Base-by-base conservation (phyloP, 2,329 filamentous ascomycete species). In the Apiospora pterosperma region DNA sequence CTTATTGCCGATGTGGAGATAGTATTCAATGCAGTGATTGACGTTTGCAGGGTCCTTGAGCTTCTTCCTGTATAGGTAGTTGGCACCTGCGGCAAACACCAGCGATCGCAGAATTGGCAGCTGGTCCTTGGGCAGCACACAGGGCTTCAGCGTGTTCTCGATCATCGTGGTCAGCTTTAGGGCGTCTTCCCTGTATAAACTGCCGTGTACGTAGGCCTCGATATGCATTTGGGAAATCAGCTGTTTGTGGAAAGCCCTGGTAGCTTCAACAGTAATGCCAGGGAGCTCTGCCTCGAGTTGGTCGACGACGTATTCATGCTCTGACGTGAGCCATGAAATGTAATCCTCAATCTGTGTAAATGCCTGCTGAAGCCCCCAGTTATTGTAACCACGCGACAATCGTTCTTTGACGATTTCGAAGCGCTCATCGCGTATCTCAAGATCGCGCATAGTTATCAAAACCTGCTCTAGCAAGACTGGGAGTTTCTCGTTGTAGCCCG, bases 401-500 rank as follows among this genome's bases (percentile, higher is more conserved):
- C 92, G 88, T 76, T 99, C 96, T 76, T 97, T 96, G 77, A 97
- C 88, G 70, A 98, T 93, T 60, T 91, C 87, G 74, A 98, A 99
- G 2, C 96, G 88, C 64, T 96, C 93, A n/a, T 92, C 86, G 67
- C 89, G 90, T 69, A 98, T 85, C 41, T 93, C 88, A 5, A 98
- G 82, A 71, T 97, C 92, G 61, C 92, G 88, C 85, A 97, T 92
- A 11, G 91, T 93, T 14, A 88, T 80, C 31, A 97, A 81, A 4
- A 98, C 92, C 75, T 97, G 96, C 74, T 98, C 93, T 59, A 99
- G 79, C 28, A 99, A 84, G 0, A 97, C 93, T 0, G 91, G 84
- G 73, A 99, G 88, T 81, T 99, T 99, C 78, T 99, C 96, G 71
- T 97, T 99, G 80, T 98, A 99, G 0, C 96, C 96, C 34, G 88